Percentiles rank a stretch among this genome's conserved stretches.
phyloP scores from a whole-genome alignment of 352 stramenopile species.

The Aphanomyces stellatus region DNA sequence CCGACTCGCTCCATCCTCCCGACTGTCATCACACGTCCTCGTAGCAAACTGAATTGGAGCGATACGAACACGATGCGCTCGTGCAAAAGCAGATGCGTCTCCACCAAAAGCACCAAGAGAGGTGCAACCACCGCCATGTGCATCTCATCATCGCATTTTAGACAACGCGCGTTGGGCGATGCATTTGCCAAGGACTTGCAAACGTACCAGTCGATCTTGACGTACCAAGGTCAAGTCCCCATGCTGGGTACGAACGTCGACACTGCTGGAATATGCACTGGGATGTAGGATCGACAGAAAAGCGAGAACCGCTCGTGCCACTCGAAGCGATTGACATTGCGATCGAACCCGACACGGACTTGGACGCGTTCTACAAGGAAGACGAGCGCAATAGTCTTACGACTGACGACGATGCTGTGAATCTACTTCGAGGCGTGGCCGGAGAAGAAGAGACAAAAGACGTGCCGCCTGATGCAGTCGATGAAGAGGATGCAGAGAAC shows the following conservation, averaged over 20 bases:
- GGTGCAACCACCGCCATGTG: background rate
- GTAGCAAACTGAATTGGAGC: slow-evolving; percentile 67
- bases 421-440: background rate
- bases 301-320: background rate
- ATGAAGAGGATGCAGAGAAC: background rate
- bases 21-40: background rate
- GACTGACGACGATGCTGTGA: background rate
- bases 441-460: background rate
- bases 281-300: no score
- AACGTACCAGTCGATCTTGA: slow-evolving; percentile 70
- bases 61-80: slow-evolving; percentile 52
- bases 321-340: slow-evolving; percentile 19
- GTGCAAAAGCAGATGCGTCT: slow-evolving; percentile 55
- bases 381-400: background rate
- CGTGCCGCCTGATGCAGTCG: background rate
- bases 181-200: slow-evolving; percentile 69
- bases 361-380: slow-evolving; percentile 15
- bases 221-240: slow-evolving; percentile 33
- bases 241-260: no score
- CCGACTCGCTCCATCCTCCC: background rate
- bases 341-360: slow-evolving; percentile 11
- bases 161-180: slow-evolving; percentile 39
- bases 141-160: background rate
- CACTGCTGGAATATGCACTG: no score
- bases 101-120: slow-evolving; percentile 43